phyloP scores from a whole-genome alignment of 768 basidiomycete genomes.

The Pleurotus tuoliensis region DNA sequence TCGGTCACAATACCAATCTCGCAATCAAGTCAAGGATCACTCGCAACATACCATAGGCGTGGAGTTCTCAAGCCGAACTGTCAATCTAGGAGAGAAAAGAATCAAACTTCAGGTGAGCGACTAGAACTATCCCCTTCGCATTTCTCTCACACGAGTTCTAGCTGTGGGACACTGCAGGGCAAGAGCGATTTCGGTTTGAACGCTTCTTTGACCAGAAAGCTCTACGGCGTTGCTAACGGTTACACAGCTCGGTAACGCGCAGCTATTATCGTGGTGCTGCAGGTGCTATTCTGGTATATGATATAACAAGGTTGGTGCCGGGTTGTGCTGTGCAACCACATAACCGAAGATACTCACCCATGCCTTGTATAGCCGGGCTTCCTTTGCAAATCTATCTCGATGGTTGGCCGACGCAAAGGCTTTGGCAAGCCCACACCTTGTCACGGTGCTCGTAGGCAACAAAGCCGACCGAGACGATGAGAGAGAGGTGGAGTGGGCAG shows the following conservation, averaged over 20 bases:
- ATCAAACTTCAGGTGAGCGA: slow-evolving; percentile 87
- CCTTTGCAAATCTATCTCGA: slow-evolving; percentile 76
- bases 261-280: slow-evolving; percentile 96
- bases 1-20: slow-evolving; percentile 9
- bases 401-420: slow-evolving; percentile 96
- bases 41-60: slow-evolving; percentile 99
- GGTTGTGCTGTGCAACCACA: slow-evolving; percentile 2
- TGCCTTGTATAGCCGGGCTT: slow-evolving; percentile 61
- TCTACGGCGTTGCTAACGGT: slow-evolving; percentile 1
- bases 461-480: slow-evolving; percentile 95
- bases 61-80: slow-evolving; percentile 92
- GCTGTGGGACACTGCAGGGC: slow-evolving; percentile 98
- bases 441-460: slow-evolving; percentile 89
- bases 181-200: slow-evolving; percentile 82
- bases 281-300: slow-evolving; percentile 88
- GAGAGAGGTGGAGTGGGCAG: slow-evolving; percentile 91
- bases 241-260: slow-evolving; percentile 76
- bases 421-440: slow-evolving; percentile 86
- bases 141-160: slow-evolving; percentile 25
- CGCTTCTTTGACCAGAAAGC: neutral
- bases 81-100: slow-evolving; percentile 89
- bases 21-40: slow-evolving; percentile 78
- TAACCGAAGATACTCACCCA: slow-evolving; percentile 10
- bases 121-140: slow-evolving; percentile 12
- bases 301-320: slow-evolving; percentile 74